These are phyloP conservation scores for Ophiostoma ips DNA, from an alignment of 2,329 filamentous ascomycete species.

Conservation along the genomic window DNA sequence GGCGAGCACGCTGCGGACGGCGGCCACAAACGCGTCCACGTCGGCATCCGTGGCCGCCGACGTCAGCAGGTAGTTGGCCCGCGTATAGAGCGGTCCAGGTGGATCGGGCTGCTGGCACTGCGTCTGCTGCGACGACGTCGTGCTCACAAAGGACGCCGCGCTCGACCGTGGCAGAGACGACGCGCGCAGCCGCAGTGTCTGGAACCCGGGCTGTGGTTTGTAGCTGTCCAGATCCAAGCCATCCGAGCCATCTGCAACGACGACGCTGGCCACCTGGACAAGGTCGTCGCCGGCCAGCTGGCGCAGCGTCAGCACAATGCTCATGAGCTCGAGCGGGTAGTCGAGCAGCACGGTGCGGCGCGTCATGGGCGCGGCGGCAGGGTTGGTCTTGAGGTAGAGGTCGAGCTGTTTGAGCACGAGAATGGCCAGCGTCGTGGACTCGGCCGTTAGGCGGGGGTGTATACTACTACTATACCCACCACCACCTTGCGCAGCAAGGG, in stretches of 20 bases:
- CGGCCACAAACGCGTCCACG: conserved; percentile 37
- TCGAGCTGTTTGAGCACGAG: conserved; percentile 48
- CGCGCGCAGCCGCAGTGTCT: conserved; percentile 1
- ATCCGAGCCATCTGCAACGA: conserved; percentile 19
- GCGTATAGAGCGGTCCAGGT: conserved; percentile 18
- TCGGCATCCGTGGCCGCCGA: conserved; percentile 40
- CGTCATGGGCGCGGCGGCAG: conserved; percentile 21
- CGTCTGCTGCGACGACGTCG: not conserved
- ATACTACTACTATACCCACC: not conserved
- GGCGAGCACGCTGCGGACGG: conserved; percentile 31
- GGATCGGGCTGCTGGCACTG: not conserved
- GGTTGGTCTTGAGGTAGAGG: conserved; percentile 40
- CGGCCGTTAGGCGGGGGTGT: not conserved
- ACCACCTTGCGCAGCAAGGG: conserved; percentile 28
- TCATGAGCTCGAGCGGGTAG: conserved; percentile 41
- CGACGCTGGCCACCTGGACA: conserved; percentile 44
- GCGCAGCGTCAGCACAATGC: conserved; percentile 43
- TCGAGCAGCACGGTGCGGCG: conserved; percentile 46
- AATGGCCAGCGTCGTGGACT: conserved; percentile 34
- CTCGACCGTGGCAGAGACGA: not conserved
- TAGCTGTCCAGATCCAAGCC: too few relatives aligned
- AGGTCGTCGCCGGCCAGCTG: conserved; percentile 40
- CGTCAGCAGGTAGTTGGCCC: conserved; percentile 41
- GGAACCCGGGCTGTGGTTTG: not conserved
- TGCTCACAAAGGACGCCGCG: not conserved